Conservation (phyloP, 2,329 filamentous ascomycete genomes). For the Alternaria viburni region DNA sequence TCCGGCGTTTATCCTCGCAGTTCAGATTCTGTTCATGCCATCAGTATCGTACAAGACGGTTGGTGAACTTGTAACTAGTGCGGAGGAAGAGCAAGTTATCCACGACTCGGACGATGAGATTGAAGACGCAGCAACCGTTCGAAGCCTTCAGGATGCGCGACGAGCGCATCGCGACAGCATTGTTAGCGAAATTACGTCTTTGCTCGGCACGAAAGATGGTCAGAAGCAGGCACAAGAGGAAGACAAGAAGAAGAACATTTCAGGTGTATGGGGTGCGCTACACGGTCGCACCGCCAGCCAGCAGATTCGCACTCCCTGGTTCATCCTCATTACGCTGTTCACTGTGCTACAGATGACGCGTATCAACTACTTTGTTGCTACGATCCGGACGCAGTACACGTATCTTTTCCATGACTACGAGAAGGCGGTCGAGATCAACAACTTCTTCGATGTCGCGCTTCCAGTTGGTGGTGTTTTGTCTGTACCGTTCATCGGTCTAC, state of each 20-base stretch:
- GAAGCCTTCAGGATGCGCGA: conserved; percentile 60
- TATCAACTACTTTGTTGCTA: conserved; percentile 95
- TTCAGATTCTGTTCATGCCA: conserved; percentile 57
- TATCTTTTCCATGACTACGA: conserved; percentile 70
- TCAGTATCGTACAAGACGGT: conserved; percentile 61
- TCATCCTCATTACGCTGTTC: conserved; percentile 81
- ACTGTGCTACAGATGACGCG: conserved; percentile 71
- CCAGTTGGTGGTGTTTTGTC: conserved; percentile 83
- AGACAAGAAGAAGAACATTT: conserved; percentile 71
- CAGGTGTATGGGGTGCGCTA: conserved; percentile 86
- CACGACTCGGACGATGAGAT: conserved; percentile 64
- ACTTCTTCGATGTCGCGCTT: conserved; percentile 84
- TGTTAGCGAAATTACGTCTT: conserved; percentile 72
- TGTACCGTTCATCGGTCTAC: conserved; percentile 81
- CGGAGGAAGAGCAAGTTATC: conserved; percentile 58
- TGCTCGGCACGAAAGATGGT: conserved; percentile 71
- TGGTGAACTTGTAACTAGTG: conserved; percentile 79
- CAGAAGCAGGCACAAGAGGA: conserved; percentile 69
- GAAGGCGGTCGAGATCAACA: conserved; percentile 73
- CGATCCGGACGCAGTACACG: conserved; percentile 81
- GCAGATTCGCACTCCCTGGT: conserved; percentile 84
- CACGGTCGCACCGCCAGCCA: conserved; percentile 73
- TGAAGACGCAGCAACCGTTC: conserved; percentile 55
- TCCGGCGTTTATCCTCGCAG: conserved; percentile 51
- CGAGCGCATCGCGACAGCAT: conserved; percentile 67